Evolutionary conservation across 2,329 filamentous ascomycete genomes (phyloP).

Genomic region (Talaromyces sp.): DNA sequence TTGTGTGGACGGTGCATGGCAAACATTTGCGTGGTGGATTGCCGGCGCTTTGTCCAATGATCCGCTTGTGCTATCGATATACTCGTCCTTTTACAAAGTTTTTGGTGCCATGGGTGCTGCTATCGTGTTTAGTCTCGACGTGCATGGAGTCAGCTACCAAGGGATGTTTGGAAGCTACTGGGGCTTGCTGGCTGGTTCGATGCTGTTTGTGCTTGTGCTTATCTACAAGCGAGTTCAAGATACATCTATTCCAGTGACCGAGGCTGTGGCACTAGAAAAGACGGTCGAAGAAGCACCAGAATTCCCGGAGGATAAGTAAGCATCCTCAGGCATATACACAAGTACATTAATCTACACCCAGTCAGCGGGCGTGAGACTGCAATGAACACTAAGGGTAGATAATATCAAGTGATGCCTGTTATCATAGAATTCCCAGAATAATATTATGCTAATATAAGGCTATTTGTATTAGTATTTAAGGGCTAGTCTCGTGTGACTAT

Average conservation of each 20-base stretch:
- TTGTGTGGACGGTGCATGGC: slow-evolving; percentile 14
- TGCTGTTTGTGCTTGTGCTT: slow-evolving; percentile 15
- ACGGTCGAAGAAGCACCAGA: background rate
- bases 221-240: slow-evolving; percentile 14
- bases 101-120: slow-evolving; percentile 16
- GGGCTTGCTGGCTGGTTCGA: slow-evolving; percentile 15
- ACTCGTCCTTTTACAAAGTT: slow-evolving; percentile 17
- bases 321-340: background rate
- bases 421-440: background rate
- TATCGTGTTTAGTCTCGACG: slow-evolving; percentile 16
- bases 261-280: background rate
- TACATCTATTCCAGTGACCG: slow-evolving; percentile 5
- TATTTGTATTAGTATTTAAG: background rate
- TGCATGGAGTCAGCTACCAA: slow-evolving; percentile 11
- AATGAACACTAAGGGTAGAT: background rate
- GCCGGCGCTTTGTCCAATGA: slow-evolving; percentile 16
- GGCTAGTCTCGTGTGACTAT: background rate
- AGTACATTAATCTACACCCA: background rate
- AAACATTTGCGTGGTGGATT: slow-evolving; percentile 17
- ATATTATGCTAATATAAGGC: background rate
- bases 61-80: slow-evolving; percentile 14
- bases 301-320: background rate
- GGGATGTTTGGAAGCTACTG: slow-evolving; percentile 18
- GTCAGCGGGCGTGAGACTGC: background rate
- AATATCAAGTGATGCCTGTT: background rate